phyloP scores from a whole-genome alignment of 768 basidiomycete species.

The Termitomyces sp. region DNA sequence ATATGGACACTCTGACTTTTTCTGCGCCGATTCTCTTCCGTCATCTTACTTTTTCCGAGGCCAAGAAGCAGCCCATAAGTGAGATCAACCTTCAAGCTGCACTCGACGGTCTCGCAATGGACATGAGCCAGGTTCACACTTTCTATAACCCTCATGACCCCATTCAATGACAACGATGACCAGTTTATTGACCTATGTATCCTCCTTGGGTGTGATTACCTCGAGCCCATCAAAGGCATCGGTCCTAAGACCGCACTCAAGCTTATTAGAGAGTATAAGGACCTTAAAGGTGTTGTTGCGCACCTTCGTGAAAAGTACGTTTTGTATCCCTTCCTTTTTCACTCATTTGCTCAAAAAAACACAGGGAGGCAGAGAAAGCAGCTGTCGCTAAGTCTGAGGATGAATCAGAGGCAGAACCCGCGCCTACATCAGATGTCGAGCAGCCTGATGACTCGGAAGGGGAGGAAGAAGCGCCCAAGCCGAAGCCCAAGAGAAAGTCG shows the following conservation, averaged over 20 bases:
- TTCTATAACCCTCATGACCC: not conserved
- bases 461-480: slow-evolving; percentile 26
- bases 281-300: slow-evolving; percentile 68
- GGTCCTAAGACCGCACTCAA: slow-evolving; percentile 96
- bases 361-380: slow-evolving; percentile 47
- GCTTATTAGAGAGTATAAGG: slow-evolving; percentile 78
- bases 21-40: slow-evolving; percentile 87
- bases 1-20: slow-evolving; percentile 99
- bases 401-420: slow-evolving; percentile 33
- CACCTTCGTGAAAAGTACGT: slow-evolving; percentile 76
- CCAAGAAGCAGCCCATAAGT: slow-evolving; percentile 93
- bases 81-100: slow-evolving; percentile 84
- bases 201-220: slow-evolving; percentile 95
- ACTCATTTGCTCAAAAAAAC: slow-evolving; percentile 2
- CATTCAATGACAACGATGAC: not conserved
- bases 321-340: not conserved
- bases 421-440: slow-evolving; percentile 45
- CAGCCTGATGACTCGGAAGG: slow-evolving; percentile 30
- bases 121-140: slow-evolving; percentile 77
- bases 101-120: slow-evolving; percentile 87
- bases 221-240: slow-evolving; percentile 97
- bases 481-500: slow-evolving; percentile 38
- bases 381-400: slow-evolving; percentile 29
- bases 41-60: slow-evolving; percentile 97
- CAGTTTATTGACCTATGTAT: slow-evolving; percentile 97